Evolutionary conservation across 2,329 filamentous ascomycete genomes (phyloP).

Genomic region (Fusarium fujikuroi): DNA sequence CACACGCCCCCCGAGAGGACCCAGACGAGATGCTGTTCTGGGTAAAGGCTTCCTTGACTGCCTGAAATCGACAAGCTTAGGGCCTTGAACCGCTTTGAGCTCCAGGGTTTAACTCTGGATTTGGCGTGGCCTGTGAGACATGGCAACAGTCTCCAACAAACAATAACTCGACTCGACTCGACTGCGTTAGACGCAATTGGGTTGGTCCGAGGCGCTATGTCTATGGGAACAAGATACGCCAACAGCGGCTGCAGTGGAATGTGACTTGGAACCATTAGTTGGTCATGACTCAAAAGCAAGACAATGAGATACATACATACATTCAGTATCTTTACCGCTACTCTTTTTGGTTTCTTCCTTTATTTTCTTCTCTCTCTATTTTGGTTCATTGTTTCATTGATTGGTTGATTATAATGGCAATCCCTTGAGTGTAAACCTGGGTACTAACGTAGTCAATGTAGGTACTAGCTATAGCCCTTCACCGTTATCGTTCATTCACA

Average conservation of each 20-base stretch:
- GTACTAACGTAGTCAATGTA: background rate
- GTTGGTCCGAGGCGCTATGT: constrained; percentile 27
- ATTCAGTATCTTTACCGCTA: constrained; percentile 13
- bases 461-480: background rate
- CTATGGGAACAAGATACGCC: constrained; percentile 34
- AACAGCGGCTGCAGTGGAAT: constrained; percentile 40
- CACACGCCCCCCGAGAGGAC: background rate
- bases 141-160: background rate
- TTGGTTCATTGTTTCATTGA: background rate
- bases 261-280: constrained; percentile 32
- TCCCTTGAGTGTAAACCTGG: background rate
- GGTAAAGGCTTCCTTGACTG: constrained; percentile 39
- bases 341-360: background rate
- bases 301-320: constrained; percentile 25
- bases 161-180: background rate
- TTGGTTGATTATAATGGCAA: background rate
- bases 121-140: constrained; percentile 36
- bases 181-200: constrained; percentile 39
- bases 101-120: constrained; percentile 32
- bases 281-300: constrained; percentile 43
- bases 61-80: background rate
- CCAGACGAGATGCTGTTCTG: constrained; percentile 35
- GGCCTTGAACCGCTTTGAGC: constrained; percentile 23
- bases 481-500: constrained; percentile 29
- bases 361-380: background rate